These are phyloP conservation scores for Punctularia strigosozonata DNA, from an alignment of 768 basidiomycete species.

Conservation along the genomic window DNA sequence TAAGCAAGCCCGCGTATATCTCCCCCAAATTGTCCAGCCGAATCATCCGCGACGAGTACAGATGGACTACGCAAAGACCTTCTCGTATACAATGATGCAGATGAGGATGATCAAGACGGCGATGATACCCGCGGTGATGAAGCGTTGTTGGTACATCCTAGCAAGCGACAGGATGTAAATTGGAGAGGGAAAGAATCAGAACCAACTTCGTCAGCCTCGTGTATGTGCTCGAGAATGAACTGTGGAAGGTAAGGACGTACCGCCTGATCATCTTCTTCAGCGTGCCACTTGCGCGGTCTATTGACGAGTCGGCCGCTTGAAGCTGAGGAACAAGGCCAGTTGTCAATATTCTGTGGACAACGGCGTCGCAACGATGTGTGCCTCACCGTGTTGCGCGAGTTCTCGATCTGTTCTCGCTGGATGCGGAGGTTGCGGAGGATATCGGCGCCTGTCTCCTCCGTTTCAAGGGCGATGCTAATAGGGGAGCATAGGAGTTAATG, in stretches of 20 bases:
- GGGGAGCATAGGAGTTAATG: too few species aligned
- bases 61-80: conserved; percentile 34
- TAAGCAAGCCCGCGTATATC: background rate
- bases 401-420: conserved; percentile 92
- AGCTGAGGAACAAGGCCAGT: conserved; percentile 35
- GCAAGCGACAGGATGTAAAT: conserved; percentile 20
- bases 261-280: conserved; percentile 92
- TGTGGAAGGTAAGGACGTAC: conserved; percentile 33
- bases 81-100: conserved; percentile 69
- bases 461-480: conserved; percentile 94
- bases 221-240: conserved; percentile 5
- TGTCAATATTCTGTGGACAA: background rate
- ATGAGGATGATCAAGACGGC: conserved; percentile 77
- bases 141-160: conserved; percentile 97
- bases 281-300: conserved; percentile 86
- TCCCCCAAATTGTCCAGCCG: background rate
- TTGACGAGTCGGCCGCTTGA: conserved; percentile 73
- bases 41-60: background rate
- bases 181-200: conserved; percentile 9
- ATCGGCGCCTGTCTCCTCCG: conserved; percentile 90
- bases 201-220: conserved; percentile 12
- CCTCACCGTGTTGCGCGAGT: conserved; percentile 78
- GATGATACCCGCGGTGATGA: conserved; percentile 81
- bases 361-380: background rate
- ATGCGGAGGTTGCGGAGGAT: conserved; percentile 75